These are phyloP conservation scores for Aquanectria penicillioides DNA, from an alignment of 2,329 filamentous ascomycete species.

Conservation along the genomic window DNA sequence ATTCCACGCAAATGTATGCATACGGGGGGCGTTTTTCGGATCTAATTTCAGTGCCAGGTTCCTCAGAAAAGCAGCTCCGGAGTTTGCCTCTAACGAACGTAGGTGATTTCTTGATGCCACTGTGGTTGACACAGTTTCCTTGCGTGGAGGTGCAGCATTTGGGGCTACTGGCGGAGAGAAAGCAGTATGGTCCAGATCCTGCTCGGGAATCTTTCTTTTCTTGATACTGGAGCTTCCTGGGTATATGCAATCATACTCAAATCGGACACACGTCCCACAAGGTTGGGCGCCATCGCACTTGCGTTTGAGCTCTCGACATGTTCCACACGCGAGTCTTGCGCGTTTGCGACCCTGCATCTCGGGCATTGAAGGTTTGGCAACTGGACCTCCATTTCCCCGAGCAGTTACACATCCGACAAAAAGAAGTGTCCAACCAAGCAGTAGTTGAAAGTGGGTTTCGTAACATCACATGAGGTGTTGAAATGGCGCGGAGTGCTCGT, in stretches of 20 bases:
- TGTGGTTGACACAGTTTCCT: slow-evolving; percentile 21
- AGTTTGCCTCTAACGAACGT: slow-evolving; percentile 64
- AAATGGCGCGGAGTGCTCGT: neutral
- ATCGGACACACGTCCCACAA: slow-evolving; percentile 62
- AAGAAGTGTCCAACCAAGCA: neutral
- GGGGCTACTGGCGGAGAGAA: slow-evolving; percentile 6
- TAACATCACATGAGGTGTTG: neutral
- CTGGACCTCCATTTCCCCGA: neutral
- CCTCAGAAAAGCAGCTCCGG: slow-evolving; percentile 65
- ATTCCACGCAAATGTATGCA: slow-evolving; percentile 69
- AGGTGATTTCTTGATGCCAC: slow-evolving; percentile 40
- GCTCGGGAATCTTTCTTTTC: slow-evolving; percentile 22
- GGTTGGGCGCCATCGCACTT: slow-evolving; percentile 64
- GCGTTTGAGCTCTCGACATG: slow-evolving; percentile 65
- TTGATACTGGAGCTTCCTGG: slow-evolving; percentile 39
- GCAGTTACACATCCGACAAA: neutral
- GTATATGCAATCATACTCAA: slow-evolving; percentile 64
- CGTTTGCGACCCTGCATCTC: slow-evolving; percentile 44
- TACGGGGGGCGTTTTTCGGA: slow-evolving; percentile 60
- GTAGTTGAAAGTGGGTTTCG: too few relatives aligned
- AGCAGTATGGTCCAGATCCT: neutral
- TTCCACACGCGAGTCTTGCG: slow-evolving; percentile 57
- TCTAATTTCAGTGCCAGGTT: slow-evolving; percentile 63
- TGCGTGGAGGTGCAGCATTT: neutral
- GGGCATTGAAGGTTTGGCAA: slow-evolving; percentile 25